Evolutionary conservation across 139 green algal species (phyloP), one percentile per base, ranked within the genome.

Genomic region (Chara braunii): DNA sequence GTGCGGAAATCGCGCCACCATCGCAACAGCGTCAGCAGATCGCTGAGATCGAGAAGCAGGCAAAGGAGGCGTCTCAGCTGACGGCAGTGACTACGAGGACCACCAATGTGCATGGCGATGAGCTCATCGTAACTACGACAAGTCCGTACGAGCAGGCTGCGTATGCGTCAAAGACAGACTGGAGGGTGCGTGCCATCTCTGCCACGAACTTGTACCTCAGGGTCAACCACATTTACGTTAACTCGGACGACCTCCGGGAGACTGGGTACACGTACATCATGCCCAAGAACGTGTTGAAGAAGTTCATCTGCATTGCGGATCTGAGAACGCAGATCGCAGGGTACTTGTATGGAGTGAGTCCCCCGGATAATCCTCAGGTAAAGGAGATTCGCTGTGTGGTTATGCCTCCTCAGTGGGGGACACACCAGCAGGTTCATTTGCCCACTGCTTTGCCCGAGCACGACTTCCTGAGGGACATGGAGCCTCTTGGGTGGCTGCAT

Each of bases 201-300:
- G 89, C 91, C 0, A 83, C 90, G 68, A 99, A 99, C 80, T 82
- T 99, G 69, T 93, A 97, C 81, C 82, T 99, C 74, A 87, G 94
- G 28, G 93, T 98, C 43, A 95, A 94, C 65, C 94, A 98, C 88
- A 97, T 99, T 81, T 99, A 99, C 71, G 90, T 99, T 62, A 95
- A 96, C 84, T 78, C 58, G 14, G 92, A 97, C 31, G 92, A 98
- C 81, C 87, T 96, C 43, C 57, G 30, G 22, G 65, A 74, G 44
- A 86, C 55, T 1, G 89, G 92, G 35, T 97, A 89, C 86, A 98
- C 92, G 2, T 99, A 97, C 66, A 87, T 99, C 43, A 78, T 99
- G 85, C 93, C 93, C 51, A 99, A 99, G 84, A 99, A 99, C 81
- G 60, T 99, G 50, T 86, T 99, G 30, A 95, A 96, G 81, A 95